Conservation (phyloP, 257 asterid species). For the Penstemon davidsonii region DNA sequence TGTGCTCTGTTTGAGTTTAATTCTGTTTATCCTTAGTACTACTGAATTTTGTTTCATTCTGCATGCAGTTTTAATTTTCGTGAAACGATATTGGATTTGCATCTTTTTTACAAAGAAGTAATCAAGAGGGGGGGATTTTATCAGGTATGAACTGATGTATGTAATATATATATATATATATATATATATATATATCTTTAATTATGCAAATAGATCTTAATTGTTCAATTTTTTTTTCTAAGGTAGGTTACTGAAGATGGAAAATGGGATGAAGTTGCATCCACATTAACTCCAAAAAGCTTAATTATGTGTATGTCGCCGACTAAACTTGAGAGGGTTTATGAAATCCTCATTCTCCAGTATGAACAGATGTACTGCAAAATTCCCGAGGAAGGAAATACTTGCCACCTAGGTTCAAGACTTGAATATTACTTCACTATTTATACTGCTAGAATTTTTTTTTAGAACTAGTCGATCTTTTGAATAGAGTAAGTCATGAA, state of each 20-base stretch:
- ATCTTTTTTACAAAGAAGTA: slow-evolving; percentile 60
- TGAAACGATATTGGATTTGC: slow-evolving; percentile 57
- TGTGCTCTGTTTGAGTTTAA: background rate
- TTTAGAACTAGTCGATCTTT: background rate
- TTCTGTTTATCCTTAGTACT: too few species aligned
- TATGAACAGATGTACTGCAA: slow-evolving; percentile 62
- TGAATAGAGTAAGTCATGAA: background rate
- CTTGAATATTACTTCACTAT: background rate
- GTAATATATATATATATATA: background rate
- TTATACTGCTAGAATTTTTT: background rate
- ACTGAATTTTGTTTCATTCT: background rate
- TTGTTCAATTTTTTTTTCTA: background rate
- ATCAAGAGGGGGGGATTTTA: slow-evolving; percentile 59
- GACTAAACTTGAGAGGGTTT: slow-evolving; percentile 54
- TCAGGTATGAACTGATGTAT: slow-evolving; percentile 39
- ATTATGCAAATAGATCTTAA: background rate
- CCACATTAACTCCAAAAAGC: slow-evolving; percentile 35
- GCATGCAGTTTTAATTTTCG: slow-evolving; percentile 61
- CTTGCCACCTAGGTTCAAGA: slow-evolving; percentile 13
- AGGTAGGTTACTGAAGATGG: slow-evolving; percentile 58
- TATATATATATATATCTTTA: background rate
- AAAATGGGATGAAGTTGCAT: slow-evolving; percentile 70
- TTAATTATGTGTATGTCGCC: slow-evolving; percentile 31
- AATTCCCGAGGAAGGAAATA: slow-evolving; percentile 35
- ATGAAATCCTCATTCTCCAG: slow-evolving; percentile 47